Evolutionary conservation across 2,329 filamentous ascomycete genomes (phyloP), one percentile per base, ranked within the genome.

Genomic region (Cordyceps tenuipes): DNA sequence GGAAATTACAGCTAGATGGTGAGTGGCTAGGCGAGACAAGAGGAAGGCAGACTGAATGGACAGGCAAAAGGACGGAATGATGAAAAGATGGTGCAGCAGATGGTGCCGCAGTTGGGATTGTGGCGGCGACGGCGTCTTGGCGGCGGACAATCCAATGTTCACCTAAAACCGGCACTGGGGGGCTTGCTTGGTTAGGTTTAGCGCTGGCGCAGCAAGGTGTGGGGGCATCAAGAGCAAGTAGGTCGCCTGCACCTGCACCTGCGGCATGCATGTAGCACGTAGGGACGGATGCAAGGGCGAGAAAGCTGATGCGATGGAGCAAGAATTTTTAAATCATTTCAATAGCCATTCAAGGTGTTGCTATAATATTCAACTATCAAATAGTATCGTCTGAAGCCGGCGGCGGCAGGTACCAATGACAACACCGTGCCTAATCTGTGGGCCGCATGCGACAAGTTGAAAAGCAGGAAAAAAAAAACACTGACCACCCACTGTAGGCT

Each of bases 101-200:
- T 36, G 34, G 23, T 5, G 21, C 31, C 31, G 34, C 19, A 41
- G 51, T 43, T 54, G 51, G 39, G 26, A 47, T 57, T 48, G 54
- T 56, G 54, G 54, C 54, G 39, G 54, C 54, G 44, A 21, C 43
- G 43, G 44, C 44, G 44, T 13, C 54, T 56, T 56, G 54, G 54
- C 54, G 9, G 52, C 54, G 9, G 52, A n/a, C 52, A 56, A 43
- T 15, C 4, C 4, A 43, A 43, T 17, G 13, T n/a, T 17, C 34
- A 47, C 12, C 51, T 44, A 44, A 44, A 19, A 31, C 36, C 10
- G 49, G 49, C 49, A 41, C 39, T 54, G 44, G 51, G 13, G 26
- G 19, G 43, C 21, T 55, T 55, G 7, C 52, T 17, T 34, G 17
- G 12, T 46, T 47, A 9, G 53, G 53, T n/a, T 56, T 55, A 55